A percentile compares a stretch with the other conserved stretches of the same genome.
Evolutionary conservation across 164 flowering plant genomes (phyloP).

Genomic region (Dillenia turbinata): DNA sequence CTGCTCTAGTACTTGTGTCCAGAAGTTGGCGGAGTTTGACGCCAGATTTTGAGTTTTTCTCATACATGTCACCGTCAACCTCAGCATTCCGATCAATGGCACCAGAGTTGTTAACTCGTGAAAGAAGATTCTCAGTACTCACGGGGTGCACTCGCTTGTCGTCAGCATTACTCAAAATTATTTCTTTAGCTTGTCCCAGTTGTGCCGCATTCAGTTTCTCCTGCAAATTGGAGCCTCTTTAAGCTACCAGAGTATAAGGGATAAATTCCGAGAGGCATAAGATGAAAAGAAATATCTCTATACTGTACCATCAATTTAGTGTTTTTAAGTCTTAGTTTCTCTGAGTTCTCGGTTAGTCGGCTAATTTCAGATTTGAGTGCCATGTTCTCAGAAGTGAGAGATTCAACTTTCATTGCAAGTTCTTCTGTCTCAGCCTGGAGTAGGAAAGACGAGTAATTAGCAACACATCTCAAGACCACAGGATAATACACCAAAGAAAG

Average conservation of each 20-base stretch:
- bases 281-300: background rate
- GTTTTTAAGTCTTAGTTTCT: conserved; percentile 66
- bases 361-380: conserved; percentile 65
- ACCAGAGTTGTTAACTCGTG: conserved; percentile 65
- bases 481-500: too few species aligned
- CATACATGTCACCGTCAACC: conserved; percentile 42
- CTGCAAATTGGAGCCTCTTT: conserved; percentile 26
- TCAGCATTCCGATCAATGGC: conserved; percentile 22
- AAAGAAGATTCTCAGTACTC: conserved; percentile 64
- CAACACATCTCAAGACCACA: too few species aligned
- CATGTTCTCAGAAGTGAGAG: conserved; percentile 60
- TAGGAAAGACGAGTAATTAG: background rate
- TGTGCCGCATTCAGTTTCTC: conserved; percentile 48
- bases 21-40: conserved; percentile 81
- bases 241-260: background rate
- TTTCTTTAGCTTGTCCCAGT: conserved; percentile 24
- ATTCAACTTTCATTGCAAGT: conserved; percentile 66
- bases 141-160: conserved; percentile 23
- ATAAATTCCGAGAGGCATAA: background rate
- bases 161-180: conserved; percentile 21
- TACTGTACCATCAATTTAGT: conserved; percentile 52
- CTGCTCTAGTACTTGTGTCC: conserved; percentile 63
- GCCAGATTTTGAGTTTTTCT: conserved; percentile 43
- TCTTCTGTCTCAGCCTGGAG: conserved; percentile 88
- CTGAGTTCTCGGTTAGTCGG: conserved; percentile 45